Conservation (phyloP, 345 rosid genomes). For the Passiflora organensis region DNA sequence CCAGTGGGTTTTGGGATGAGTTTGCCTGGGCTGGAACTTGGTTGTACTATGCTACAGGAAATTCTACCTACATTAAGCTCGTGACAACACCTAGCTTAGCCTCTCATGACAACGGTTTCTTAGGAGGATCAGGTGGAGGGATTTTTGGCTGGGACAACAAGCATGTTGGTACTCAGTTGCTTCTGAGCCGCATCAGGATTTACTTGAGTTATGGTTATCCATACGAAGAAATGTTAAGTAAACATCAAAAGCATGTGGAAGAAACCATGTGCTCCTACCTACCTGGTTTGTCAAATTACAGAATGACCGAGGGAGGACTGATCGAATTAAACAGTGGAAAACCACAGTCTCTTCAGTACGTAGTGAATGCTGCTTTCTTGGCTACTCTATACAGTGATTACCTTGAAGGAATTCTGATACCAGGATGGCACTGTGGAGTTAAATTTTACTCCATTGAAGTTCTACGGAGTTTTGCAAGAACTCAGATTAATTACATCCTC, state of each 20-base stretch:
- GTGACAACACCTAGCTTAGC: slow-evolving; percentile 70
- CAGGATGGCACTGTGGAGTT: slow-evolving; percentile 97
- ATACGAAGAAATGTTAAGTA: slow-evolving; percentile 77
- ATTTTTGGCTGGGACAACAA: slow-evolving; percentile 99
- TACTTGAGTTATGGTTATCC: slow-evolving; percentile 94
- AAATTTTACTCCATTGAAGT: slow-evolving; percentile 64
- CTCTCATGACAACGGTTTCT: slow-evolving; percentile 84
- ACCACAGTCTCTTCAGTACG: slow-evolving; percentile 96
- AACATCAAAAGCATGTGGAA: slow-evolving; percentile 82
- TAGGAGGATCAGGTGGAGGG: slow-evolving; percentile 82
- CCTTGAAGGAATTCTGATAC: slow-evolving; percentile 93
- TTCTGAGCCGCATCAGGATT: slow-evolving; percentile 72
- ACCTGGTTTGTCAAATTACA: slow-evolving; percentile 56
- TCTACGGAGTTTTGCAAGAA: slow-evolving; percentile 71
- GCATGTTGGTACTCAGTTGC: slow-evolving; percentile 87
- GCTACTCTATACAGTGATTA: slow-evolving; percentile 80
- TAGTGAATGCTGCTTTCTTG: slow-evolving; percentile 85
- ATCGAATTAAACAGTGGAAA: slow-evolving; percentile 81
- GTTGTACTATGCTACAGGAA: slow-evolving; percentile 94
- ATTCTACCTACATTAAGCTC: slow-evolving; percentile 62
- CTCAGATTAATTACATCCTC: slow-evolving; percentile 87
- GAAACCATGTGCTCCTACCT: slow-evolving; percentile 75
- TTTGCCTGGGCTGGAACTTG: slow-evolving; percentile 93
- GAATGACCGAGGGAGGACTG: slow-evolving; percentile 83
- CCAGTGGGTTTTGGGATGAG: slow-evolving; percentile 90